A percentile compares a stretch with the other conserved stretches of the same genome.
These are phyloP conservation scores for Drosera spatulata DNA, from an alignment of 179 eudicot species.

Conservation along the genomic window DNA sequence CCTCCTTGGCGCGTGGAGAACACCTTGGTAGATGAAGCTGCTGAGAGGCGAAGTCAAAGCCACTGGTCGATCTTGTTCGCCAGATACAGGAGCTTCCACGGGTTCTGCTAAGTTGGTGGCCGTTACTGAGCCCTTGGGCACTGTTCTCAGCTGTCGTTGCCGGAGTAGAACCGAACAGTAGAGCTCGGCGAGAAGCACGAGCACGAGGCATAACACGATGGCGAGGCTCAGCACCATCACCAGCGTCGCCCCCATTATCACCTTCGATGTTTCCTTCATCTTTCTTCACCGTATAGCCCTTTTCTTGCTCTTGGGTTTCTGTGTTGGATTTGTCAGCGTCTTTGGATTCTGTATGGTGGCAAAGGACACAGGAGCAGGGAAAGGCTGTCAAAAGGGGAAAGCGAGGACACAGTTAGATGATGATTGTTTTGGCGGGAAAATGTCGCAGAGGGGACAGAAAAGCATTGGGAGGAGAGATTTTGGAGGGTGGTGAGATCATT, in stretches of 20 bases:
- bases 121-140: not conserved
- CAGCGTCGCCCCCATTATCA: constrained; percentile 60
- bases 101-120: constrained; percentile 1
- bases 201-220: constrained; percentile 40
- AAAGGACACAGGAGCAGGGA: no score
- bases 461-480: no score
- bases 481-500: no score
- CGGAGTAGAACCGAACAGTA: constrained; percentile 65
- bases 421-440: no score
- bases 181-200: constrained; percentile 67
- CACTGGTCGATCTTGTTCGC: constrained; percentile 4
- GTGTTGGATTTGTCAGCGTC: no score
- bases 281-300: constrained; percentile 5
- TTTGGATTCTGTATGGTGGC: no score
- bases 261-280: constrained; percentile 58
- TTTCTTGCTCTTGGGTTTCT: no score
- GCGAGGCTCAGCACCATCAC: constrained; percentile 44
- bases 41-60: constrained; percentile 29
- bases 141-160: constrained; percentile 19
- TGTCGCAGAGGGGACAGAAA: no score
- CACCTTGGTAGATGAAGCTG: constrained; percentile 56
- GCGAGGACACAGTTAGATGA: no score
- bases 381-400: no score
- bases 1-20: constrained; percentile 60
- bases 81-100: constrained; percentile 3